Base-by-base conservation (phyloP, 2,329 filamentous ascomycete genomes). In the Verticillium albo-atrum region DNA sequence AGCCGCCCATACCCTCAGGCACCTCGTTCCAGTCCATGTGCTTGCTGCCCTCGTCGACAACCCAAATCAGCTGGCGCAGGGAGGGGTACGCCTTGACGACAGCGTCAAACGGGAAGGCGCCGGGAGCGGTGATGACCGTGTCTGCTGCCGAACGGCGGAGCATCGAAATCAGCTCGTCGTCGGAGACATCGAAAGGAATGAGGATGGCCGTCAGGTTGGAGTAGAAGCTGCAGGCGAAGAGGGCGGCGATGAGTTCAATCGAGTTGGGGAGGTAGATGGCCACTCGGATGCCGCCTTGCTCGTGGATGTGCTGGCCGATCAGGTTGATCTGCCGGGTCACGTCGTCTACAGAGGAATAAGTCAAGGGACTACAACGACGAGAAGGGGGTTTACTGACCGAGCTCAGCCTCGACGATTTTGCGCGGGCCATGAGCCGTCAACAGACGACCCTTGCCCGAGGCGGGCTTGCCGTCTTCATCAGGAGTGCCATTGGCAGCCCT, bases 21-120 rank as follows among this genome's bases (percentile, higher is more conserved):
- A 93, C 85, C 70, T 94, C 91, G 67, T 91, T 93, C 93, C 94
- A 99, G 74, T 97, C 93, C 82, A 99, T 89, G 71, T 98, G 94
- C 66, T 87, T 86, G 77, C 88, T 97, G 50, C 92, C 92, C 69
- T 92, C 85, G 68, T 97, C 94, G 5, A 96, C 92, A 14, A 97
- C 93, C 91, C 93, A 98, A 66, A 97, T 84, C 32, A 97, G 82
- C 66, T 92, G 86, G 62, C 87, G 88, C 53, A 99, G 81, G 37
- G 83, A 82, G 5, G 88, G 82, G 68, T 90, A 92, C 57, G 80
- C 82, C 67, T 88, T 85, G 57, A 87, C 82, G 14, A 96, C 83
- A 37, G 83, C 77, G 63, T 92, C 88, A 51, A 97, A 86, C 25
- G 95, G 91, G 60, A 98, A 84, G n/a, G 89, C 87, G 50, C 95